Evolutionary conservation across 495 filamentous ascomycete species (phyloP), one percentile per base, ranked within the genome.

Genomic region (Pyrenula massariospora): DNA sequence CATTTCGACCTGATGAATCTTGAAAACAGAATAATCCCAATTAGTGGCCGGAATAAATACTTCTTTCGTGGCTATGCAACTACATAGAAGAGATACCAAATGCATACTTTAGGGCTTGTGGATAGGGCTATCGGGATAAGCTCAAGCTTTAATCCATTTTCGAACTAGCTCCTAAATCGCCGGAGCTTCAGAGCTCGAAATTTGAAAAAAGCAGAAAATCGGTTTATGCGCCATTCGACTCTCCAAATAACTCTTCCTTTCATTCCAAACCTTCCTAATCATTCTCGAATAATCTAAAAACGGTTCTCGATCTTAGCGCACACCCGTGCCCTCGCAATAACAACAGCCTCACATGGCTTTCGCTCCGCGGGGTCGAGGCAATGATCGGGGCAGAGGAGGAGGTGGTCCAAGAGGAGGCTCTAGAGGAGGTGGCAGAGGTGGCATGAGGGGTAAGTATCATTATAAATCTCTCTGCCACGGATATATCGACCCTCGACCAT

Each of bases 321-420:
- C 31, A 42, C 8, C 15, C 31, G 31, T 42, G 8, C 8, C 8
- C 31, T 42, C 8, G 50, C 8, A 24, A 52, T 8, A 10, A 52
- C 8, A 8, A 10, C n/a, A 8, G 8, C 8, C 50, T 52, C 50
- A 19, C 22, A 66, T 66, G 63, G 63, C 60, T n/a, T 66, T 61
- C 22, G 64, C 60, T 53, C 60, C 64, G 20, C 58, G 64, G 57
- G 64, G 64, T 10, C 63, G 64, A 51, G 64, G 64, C 11, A 60
- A 60, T 49, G 62, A 60, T 23, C 50, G 56, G 51, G 57, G 62
- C 22, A 55, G 62, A 36, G 58, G 58, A 19, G 56, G 63, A 31
- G 59, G 59, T 57, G 56, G 63, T 10, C 60, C 60, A 23, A 51
- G 62, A 58, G 60, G 61, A 23, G 36, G 54, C 36, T 54, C 57